Evolutionary conservation across 192 early-diverging fungal species (phyloP).

Genomic region (Linnemannia schmuckeri): DNA sequence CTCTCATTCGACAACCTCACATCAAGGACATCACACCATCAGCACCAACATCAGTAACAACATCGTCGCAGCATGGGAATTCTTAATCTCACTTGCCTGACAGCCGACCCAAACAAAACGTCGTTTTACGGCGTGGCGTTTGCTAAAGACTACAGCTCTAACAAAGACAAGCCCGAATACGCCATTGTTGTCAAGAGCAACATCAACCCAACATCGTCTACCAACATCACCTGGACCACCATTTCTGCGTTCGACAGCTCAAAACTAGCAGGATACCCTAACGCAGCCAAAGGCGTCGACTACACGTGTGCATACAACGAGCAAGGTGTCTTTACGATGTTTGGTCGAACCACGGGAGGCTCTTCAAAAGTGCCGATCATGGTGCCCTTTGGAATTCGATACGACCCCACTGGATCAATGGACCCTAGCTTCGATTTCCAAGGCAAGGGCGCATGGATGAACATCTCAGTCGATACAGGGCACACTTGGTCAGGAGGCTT

Average conservation of each 20-base stretch:
- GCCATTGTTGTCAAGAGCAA: background rate
- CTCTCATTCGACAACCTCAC: no score
- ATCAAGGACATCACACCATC: no score
- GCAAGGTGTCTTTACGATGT: background rate
- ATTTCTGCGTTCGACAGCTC: background rate
- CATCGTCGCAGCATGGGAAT: background rate
- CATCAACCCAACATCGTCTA: background rate
- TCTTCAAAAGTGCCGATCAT: background rate
- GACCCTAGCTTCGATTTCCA: background rate
- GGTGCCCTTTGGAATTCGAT: background rate
- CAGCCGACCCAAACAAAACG: background rate
- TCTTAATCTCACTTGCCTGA: background rate
- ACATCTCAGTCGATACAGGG: background rate
- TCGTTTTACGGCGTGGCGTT: background rate
- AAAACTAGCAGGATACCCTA: background rate
- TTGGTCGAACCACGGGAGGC: background rate
- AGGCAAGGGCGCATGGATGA: background rate
- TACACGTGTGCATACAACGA: background rate
- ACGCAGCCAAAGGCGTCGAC: background rate
- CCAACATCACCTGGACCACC: background rate
- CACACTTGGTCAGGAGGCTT: no score
- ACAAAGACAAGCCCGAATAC: background rate
- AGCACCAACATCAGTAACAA: background rate
- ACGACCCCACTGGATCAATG: background rate
- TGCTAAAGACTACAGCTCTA: background rate